Conservation (phyloP, 2,329 filamentous ascomycete species). For the Aspergillus sp. region DNA sequence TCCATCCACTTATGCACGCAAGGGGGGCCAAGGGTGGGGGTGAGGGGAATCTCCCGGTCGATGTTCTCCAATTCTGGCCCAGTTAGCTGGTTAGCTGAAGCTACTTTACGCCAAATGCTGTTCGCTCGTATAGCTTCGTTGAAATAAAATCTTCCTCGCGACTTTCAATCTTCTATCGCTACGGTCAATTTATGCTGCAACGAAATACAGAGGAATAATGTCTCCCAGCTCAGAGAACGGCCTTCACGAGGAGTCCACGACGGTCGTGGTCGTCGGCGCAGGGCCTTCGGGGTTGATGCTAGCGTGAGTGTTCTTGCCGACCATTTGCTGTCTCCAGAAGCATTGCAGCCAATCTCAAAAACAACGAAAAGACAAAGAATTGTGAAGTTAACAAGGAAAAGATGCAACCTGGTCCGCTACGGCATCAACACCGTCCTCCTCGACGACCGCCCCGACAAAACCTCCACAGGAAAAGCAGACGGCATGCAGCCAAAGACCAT, state of each 20-base stretch:
- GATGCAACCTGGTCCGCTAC: conserved; percentile 60
- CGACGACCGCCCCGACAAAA: conserved; percentile 68
- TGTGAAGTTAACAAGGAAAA: conserved; percentile 22
- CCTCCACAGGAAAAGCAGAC: conserved; percentile 67
- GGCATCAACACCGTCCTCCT: conserved; percentile 66
- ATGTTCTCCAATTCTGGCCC: no score
- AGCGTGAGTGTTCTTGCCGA: conserved; percentile 24
- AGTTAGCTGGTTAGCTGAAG: no score
- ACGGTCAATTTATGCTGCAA: no score
- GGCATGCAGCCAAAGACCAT: conserved; percentile 77
- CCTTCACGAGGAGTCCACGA: conserved; percentile 19
- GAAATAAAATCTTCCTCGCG: not conserved
- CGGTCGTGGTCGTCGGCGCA: conserved; percentile 42
- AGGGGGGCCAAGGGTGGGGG: no score
- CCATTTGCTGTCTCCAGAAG: no score
- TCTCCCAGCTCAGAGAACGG: conserved; percentile 1
- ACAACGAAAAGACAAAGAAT: no score
- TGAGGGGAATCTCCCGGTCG: no score
- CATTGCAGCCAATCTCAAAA: no score
- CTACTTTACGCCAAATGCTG: no score
- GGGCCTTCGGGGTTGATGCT: conserved; percentile 49
- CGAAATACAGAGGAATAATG: not conserved
- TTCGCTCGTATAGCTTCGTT: no score
- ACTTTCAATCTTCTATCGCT: not conserved
- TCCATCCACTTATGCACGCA: no score